Evolutionary conservation across 1,284 basidiomycete species (phyloP), one percentile per base, ranked within the genome.

Genomic region (Ceratobasidium papillatum): DNA sequence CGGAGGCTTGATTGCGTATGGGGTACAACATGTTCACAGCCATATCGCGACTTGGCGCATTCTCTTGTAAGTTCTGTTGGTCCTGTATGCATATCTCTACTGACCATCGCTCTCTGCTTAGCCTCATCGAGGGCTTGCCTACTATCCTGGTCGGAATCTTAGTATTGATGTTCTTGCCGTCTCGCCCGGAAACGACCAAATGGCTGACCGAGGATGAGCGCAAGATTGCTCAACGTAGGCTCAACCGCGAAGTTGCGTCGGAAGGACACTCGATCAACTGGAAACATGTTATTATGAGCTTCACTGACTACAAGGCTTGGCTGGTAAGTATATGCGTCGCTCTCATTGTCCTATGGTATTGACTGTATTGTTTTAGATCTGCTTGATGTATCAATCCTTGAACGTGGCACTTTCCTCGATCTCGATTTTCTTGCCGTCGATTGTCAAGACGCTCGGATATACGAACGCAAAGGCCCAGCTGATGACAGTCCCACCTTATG

Each of bases 401-500:
- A 74, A 74, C 41, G 64, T 74, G 27, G 74, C 74, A 3, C 62
- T 74, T 9, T 64, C 74, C 12, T 74, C 74, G 38, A 59, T 74
- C 30, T 65, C 63, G 14, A 47, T 65, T 19, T 65, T 72, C 38
- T 34, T 76, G 41, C 75, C 65, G 11, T 56, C 75, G 2, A 71
- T 76, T 34, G 59, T 76, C 74, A 78, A 79, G 68, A 78, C 74
- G 2, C 78, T 85, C 19, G 84, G 84, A 9, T 83, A 84, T 79
- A 80, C 79, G n/a, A 78, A 80, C 64, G 83, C 84, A 9, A 76
- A 78, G 34, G 83, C 84, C 0, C 84, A 86, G 77, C 80, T 86
- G 17, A 82, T 82, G 79, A 83, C 84, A 1, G 84, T 86, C 8
- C 85, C 84, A 5, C 84, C 84, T 19, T 84, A 84, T 75, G 83